Evolutionary conservation across 2,329 filamentous ascomycete genomes (phyloP).

Genomic region (Colletotrichum lupini): DNA sequence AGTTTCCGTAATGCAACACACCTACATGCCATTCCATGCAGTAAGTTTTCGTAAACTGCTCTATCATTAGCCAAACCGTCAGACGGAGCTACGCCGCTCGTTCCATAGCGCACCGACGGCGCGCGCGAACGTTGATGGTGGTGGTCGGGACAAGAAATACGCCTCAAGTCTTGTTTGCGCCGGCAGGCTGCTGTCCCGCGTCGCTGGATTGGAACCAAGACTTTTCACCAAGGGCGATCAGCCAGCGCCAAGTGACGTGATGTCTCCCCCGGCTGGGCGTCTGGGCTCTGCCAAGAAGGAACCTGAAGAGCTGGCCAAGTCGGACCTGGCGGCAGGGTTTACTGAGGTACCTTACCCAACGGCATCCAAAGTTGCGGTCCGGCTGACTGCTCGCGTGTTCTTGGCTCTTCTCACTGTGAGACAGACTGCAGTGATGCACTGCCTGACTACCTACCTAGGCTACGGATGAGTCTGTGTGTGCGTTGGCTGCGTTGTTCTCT

Average conservation of each 20-base stretch:
- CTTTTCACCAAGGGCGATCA: slow-evolving; percentile 1
- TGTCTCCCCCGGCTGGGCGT: neutral
- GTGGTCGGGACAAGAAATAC: neutral
- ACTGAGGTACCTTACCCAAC: neutral
- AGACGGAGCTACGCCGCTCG: neutral
- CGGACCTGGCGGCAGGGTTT: slow-evolving; percentile 13
- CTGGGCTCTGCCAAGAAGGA: neutral
- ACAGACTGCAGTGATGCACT: no score
- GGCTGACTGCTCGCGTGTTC: neutral
- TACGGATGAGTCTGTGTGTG: neutral
- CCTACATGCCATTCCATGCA: slow-evolving; percentile 15
- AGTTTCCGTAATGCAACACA: slow-evolving; percentile 27
- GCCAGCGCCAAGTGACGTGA: slow-evolving; percentile 24
- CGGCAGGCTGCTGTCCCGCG: slow-evolving; percentile 7
- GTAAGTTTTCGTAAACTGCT: neutral
- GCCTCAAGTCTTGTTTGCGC: slow-evolving; percentile 24
- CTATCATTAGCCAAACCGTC: neutral
- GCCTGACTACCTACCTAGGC: no score
- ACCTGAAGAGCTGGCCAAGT: slow-evolving; percentile 24
- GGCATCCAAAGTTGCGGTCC: slow-evolving; percentile 1
- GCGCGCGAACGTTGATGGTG: neutral
- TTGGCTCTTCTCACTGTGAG: neutral
- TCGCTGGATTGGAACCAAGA: slow-evolving; percentile 21
- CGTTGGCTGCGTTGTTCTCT: neutral
- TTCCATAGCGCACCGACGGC: neutral